Base-by-base conservation (phyloP, 2,329 filamentous ascomycete genomes). In the Arthrobotrys pseudoclavata region DNA sequence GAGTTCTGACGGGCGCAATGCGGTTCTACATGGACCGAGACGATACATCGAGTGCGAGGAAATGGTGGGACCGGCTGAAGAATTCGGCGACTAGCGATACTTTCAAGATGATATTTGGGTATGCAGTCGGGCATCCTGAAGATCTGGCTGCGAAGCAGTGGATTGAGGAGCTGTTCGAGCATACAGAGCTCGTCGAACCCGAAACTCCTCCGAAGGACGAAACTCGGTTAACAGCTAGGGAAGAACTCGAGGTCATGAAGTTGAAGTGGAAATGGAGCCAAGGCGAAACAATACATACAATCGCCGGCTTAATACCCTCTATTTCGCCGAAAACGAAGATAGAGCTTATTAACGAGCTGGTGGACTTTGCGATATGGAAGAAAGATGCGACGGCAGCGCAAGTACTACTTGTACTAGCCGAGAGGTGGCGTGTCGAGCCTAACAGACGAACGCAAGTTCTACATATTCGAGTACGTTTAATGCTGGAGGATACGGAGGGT, bases 391-490 rank as follows among this genome's bases (percentile, higher is more conserved):
- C 92, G 80, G 85, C 92, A 53, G 92, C 92, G 4, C 90, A 94
- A 82, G 88, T 92, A 12, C 91, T 94, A 79, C 86, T 93, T 55
- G 84, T 87, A 0, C 84, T 97, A 10, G 90, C 90, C 1, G 83
- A 87, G 52, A 89, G 90, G 81, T 88, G 89, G 81, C 88, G 87
- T 3, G 88, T 97, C 22, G 83, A 86, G 63, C 88, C 91, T 0
- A 88, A 97, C 82, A 87, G 89, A 10, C 86, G 87, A 61, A 96
- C 94, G 0, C 91, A 89, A 80, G 86, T 93, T 55, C 86, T 96
- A 62, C 89, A 94, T 82, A 88, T 98, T 80, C 88, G 91, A 71
- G 92, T 96, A 81, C 89, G 90, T 12, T 86, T 97, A n/a, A 87
- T 88, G 42, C 89, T 90, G 3, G 87, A 89, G 1, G 91, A 97